Evolutionary conservation across 1,139 yeast genomes (phyloP), one percentile per base, ranked within the genome.

Genomic region (Yamadazyma dendronema): DNA sequence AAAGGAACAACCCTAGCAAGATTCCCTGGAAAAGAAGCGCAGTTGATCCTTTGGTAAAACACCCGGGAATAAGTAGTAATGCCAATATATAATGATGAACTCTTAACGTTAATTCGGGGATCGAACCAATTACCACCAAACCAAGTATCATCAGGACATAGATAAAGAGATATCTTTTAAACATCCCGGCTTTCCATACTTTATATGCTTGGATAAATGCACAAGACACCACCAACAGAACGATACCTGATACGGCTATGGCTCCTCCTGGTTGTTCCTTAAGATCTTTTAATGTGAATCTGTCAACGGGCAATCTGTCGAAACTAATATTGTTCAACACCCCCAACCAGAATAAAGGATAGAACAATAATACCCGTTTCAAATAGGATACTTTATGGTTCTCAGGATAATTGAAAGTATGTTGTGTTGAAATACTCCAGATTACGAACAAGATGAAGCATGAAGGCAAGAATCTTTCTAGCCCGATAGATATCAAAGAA

Each of bases 61-160:
- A 87, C 0, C 97, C 97, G 0, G 96, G 96, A 3, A 90, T 67
- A 26, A 90, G 65, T 1, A 87, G 49, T 56, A 89, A 63, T 0
- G 94, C 96, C 28, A 89, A 59, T 13, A 92, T 84, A 57, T 92
- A 92, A 60, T 92, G 98, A 57, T 92, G 98, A 12, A 92, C 67
- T 35, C 97, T 70, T 25, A 92, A 65, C 1, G 86, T 83, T 44
- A 89, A 69, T 3, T 88, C 83, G 0, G 92, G 89, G 13, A 88
- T 52, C 7, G 54, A 50, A 0, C 79, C 72, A 17, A 86, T 58
- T 0, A 72, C 21, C 0, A 73, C 43, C 17, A 87, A 58, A 0
- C 72, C 68, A 0, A 60, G 28, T n/a, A 77, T 59, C 33, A 85
- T 65, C 2, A 62, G 44, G 0, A 66, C 46, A 52, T 87, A 88